Evolutionary conservation across 768 basidiomycete genomes (phyloP).

Genomic region (Tricholoma furcatifolium): DNA sequence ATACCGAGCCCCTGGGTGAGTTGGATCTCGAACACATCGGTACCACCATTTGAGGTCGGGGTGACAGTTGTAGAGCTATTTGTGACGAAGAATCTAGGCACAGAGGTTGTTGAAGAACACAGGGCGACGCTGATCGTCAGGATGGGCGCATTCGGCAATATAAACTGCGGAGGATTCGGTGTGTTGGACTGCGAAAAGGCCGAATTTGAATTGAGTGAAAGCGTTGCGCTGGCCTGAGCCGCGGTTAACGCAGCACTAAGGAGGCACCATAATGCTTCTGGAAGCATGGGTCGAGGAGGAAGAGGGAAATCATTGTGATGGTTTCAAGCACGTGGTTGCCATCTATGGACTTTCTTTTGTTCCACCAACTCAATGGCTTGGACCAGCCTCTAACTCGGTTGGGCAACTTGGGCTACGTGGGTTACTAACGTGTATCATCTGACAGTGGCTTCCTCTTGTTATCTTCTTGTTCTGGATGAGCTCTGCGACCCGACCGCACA

Average conservation of each 20-base stretch:
- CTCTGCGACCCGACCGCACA: no score
- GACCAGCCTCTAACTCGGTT: no score
- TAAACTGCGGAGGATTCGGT: constrained; percentile 36
- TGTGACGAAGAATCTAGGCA: constrained; percentile 59
- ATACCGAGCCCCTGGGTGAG: constrained; percentile 48
- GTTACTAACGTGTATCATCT: no score
- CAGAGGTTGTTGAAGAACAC: constrained; percentile 33
- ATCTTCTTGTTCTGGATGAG: no score
- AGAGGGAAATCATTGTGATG: not conserved
- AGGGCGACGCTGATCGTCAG: constrained; percentile 50
- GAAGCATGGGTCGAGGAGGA: constrained; percentile 26
- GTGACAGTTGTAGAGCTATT: constrained; percentile 39
- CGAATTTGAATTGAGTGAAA: constrained; percentile 35
- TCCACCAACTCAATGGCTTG: no score
- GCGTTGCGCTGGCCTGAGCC: constrained; percentile 29
- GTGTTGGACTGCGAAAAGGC: constrained; percentile 28
- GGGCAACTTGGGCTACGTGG: no score
- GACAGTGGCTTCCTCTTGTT: no score
- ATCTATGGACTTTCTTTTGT: no score
- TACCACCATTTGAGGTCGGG: constrained; percentile 37
- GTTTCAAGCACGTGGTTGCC: no score
- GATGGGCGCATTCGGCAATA: constrained; percentile 36
- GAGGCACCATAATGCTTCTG: constrained; percentile 33
- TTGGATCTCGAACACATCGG: constrained; percentile 46
- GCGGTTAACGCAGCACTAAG: constrained; percentile 27